Evolutionary conservation across 805 yeast genomes (phyloP).

Genomic region (Yamadazyma insecticola): DNA sequence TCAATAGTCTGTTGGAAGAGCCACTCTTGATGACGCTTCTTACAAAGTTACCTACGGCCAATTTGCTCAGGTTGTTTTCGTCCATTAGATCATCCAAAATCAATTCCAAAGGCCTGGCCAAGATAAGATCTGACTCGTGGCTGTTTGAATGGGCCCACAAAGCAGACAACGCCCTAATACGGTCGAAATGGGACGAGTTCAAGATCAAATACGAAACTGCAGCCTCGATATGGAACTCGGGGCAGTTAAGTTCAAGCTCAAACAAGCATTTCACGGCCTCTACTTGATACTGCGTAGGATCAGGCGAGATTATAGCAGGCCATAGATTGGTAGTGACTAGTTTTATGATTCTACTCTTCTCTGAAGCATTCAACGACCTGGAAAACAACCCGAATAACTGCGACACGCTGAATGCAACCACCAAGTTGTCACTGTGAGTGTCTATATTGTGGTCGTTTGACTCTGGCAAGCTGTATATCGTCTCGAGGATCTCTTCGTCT

Average conservation of each 20-base stretch:
- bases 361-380: conserved; percentile 21
- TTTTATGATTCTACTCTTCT: conserved; percentile 20
- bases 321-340: conserved; percentile 47
- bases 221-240: conserved; percentile 62
- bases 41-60: conserved; percentile 12
- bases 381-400: conserved; percentile 35
- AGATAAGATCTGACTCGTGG: conserved; percentile 46
- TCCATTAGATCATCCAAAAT: conserved; percentile 58
- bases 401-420: conserved; percentile 41
- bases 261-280: conserved; percentile 67
- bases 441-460: neutral
- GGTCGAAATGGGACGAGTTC: conserved; percentile 23
- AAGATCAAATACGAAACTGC: conserved; percentile 57
- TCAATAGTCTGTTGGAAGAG: conserved; percentile 56
- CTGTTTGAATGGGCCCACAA: conserved; percentile 69
- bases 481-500: conserved; percentile 9
- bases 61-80: conserved; percentile 4
- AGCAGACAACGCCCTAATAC: conserved; percentile 53
- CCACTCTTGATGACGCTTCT: conserved; percentile 36
- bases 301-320: conserved; percentile 45
- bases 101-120: conserved; percentile 61
- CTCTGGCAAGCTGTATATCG: conserved; percentile 17
- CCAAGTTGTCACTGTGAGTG: conserved; percentile 3
- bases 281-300: conserved; percentile 55
- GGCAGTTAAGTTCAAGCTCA: conserved; percentile 51